Percentiles rank a stretch among this genome's conserved stretches.
Evolutionary conservation across 2,329 filamentous ascomycete genomes (phyloP).

Genomic region (Ophiosphaerella korrae): DNA sequence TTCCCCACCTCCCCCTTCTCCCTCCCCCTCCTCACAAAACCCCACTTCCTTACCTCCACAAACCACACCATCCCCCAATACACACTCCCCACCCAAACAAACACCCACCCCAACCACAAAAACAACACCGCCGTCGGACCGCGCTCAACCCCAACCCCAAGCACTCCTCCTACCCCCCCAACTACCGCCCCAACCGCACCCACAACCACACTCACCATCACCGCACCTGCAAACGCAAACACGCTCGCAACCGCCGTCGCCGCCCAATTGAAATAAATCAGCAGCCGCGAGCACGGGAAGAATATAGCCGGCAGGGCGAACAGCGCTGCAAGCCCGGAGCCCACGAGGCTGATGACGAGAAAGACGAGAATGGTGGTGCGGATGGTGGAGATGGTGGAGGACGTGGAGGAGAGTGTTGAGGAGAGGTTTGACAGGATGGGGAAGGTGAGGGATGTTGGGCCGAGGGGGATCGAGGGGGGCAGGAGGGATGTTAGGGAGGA

Average conservation of each 20-base stretch:
- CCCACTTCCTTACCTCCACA: constrained; percentile 27
- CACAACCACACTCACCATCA: constrained; percentile 15
- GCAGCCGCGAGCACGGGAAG: constrained; percentile 25
- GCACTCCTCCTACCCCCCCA: constrained; percentile 9
- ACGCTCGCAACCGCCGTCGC: too few relatives aligned
- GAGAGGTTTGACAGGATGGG: constrained; percentile 12
- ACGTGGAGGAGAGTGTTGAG: constrained; percentile 25
- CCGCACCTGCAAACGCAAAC: constrained; percentile 1
- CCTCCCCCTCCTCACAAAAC: constrained; percentile 19
- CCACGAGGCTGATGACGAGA: too few relatives aligned
- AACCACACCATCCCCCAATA: constrained; percentile 36
- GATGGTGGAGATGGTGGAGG: constrained; percentile 12
- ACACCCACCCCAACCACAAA: constrained; percentile 24
- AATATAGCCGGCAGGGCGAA: constrained; percentile 22
- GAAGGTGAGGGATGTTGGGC: neutral
- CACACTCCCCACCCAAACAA: constrained; percentile 6
- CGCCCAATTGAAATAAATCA: constrained; percentile 25
- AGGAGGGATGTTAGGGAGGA: too few relatives aligned
- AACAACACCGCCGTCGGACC: constrained; percentile 21
- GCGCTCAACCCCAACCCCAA: constrained; percentile 11
- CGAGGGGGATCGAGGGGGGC: too few relatives aligned
- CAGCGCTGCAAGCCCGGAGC: constrained; percentile 8
- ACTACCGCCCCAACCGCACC: constrained; percentile 7
- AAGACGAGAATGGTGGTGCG: too few relatives aligned
- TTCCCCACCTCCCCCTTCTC: constrained; percentile 24